A percentile compares a stretch with the other conserved stretches of the same genome.
Conservation (phyloP, 305 asterid species). For the Petunia hybrid region DNA sequence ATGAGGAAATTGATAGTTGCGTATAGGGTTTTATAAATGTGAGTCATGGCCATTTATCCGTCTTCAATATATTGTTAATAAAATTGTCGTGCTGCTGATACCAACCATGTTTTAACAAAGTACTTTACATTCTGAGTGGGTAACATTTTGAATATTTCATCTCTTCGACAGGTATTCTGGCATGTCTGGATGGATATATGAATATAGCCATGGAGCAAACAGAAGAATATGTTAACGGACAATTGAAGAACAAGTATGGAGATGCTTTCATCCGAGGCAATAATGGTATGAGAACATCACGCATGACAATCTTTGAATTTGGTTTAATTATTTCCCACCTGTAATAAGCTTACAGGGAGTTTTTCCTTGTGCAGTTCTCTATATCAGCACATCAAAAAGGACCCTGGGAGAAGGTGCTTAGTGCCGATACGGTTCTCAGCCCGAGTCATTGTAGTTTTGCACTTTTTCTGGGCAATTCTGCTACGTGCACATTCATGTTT, state of each 20-base stretch:
- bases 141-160: background rate
- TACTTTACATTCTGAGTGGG: background rate
- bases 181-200: conserved; percentile 98
- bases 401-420: conserved; percentile 88
- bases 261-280: conserved; percentile 99
- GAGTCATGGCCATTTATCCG: too few relatives aligned
- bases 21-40: too few relatives aligned
- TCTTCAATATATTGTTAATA: too few relatives aligned
- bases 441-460: too few relatives aligned
- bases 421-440: background rate
- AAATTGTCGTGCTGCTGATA: too few relatives aligned
- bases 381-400: conserved; percentile 94
- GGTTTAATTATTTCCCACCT: background rate
- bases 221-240: conserved; percentile 97
- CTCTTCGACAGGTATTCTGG: conserved; percentile 73
- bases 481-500: too few relatives aligned
- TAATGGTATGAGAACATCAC: conserved; percentile 59
- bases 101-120: too few relatives aligned
- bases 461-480: too few relatives aligned
- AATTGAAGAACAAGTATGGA: conserved; percentile 93
- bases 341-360: background rate
- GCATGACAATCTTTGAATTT: too few relatives aligned
- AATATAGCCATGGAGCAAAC: conserved; percentile 99
- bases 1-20: too few relatives aligned
- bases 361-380: conserved; percentile 70